Evolutionary conservation across 139 green algal genomes (phyloP).

Genomic region (Chlorella ohadii): DNA sequence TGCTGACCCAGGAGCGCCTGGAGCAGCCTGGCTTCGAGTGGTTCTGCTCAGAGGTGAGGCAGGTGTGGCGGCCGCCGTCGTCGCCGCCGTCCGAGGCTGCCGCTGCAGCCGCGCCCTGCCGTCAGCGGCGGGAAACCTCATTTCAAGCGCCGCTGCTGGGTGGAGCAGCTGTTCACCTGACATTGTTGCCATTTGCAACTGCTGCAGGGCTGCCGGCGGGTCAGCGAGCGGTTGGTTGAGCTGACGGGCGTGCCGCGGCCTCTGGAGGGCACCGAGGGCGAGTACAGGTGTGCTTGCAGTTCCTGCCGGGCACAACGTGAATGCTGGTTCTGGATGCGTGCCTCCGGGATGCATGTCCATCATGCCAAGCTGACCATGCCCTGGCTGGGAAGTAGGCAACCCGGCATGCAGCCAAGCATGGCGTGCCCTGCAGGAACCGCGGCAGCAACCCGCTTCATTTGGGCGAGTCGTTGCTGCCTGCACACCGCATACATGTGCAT

Average conservation of each 20-base stretch:
- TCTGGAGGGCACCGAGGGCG: not conserved
- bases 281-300: slow-evolving; percentile 8
- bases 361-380: not conserved
- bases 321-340: too few species aligned
- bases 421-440: too few species aligned
- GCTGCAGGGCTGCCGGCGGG: slow-evolving; percentile 22
- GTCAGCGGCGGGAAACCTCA: not conserved
- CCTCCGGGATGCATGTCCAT: too few species aligned
- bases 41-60: slow-evolving; percentile 25
- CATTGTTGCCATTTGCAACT: not conserved
- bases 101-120: not conserved
- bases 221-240: slow-evolving; percentile 22
- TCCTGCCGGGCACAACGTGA: too few species aligned
- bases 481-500: not conserved
- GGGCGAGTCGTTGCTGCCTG: too few species aligned
- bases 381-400: too few species aligned
- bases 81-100: slow-evolving; percentile 7
- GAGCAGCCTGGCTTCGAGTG: slow-evolving; percentile 34
- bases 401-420: too few species aligned
- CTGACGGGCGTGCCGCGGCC: slow-evolving; percentile 12
- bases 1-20: slow-evolving; percentile 25
- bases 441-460: too few species aligned
- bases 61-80: too few species aligned
- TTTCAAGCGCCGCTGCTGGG: too few species aligned
- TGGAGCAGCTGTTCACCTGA: not conserved